Evolutionary conservation across 352 stramenopile genomes (phyloP).

Genomic region (Ophiocytium majus): DNA sequence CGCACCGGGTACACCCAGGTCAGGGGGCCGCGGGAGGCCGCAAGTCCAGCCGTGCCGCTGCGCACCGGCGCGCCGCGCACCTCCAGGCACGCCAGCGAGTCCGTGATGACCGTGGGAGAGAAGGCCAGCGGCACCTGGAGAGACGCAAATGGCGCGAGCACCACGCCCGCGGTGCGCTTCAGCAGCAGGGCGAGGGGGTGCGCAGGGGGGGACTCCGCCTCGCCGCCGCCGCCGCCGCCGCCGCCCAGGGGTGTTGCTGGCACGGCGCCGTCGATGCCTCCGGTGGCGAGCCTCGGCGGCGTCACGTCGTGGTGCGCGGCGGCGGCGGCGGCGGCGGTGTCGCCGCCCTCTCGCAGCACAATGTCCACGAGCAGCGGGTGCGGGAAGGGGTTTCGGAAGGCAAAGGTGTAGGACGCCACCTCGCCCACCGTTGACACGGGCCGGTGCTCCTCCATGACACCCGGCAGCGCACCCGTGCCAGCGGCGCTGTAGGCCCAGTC

Average conservation of each 20-base stretch:
- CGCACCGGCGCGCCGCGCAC: constrained; percentile 38
- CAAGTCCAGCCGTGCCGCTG: background rate
- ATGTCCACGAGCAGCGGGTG: constrained; percentile 74
- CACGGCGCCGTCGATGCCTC: background rate
- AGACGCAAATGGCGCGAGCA: constrained; percentile 71
- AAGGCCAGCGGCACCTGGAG: constrained; percentile 84
- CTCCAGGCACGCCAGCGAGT: constrained; percentile 56
- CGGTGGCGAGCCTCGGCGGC: background rate
- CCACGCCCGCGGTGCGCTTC: constrained; percentile 69
- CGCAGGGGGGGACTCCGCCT: background rate
- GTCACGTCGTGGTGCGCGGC: constrained; percentile 51
- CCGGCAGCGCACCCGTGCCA: constrained; percentile 73
- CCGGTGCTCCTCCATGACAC: constrained; percentile 74
- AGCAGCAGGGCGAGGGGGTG: constrained; percentile 59
- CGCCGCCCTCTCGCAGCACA: constrained; percentile 58
- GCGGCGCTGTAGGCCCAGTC: constrained; percentile 79
- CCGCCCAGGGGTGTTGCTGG: too few relatives aligned
- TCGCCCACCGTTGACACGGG: constrained; percentile 68
- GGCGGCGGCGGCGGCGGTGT: background rate
- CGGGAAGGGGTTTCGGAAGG: constrained; percentile 84
- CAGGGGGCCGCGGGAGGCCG: constrained; percentile 42
- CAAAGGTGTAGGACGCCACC: constrained; percentile 75
- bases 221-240: constrained; percentile 2
- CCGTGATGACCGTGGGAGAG: constrained; percentile 63
- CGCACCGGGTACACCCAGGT: constrained; percentile 63